Base-by-base conservation (phyloP, 768 basidiomycete genomes). In the Porphyrellus cyaneotinctus region DNA sequence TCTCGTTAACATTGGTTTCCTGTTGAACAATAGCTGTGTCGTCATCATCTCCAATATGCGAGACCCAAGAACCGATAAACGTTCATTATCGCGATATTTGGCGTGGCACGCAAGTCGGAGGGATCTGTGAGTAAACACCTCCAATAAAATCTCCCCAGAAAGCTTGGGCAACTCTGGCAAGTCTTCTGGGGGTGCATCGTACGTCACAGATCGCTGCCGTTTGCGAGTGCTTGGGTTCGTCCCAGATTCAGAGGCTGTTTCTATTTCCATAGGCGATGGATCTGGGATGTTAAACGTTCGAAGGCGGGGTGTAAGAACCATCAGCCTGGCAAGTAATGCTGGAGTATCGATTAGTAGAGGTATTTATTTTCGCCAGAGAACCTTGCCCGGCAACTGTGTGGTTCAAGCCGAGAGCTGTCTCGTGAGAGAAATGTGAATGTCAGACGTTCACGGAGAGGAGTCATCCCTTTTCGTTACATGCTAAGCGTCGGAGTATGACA, bases 51-150 rank as follows among this genome's bases (percentile, higher is more conserved):
- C 74, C 48, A 86, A 68, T 33, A 75, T 75, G 43, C 70, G 54
- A 51, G 70, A 67, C 30, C 85, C 85, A 36, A 86, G 72, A 33
- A 72, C 68, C 32, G 77, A 68, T 52, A 87, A 66, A 48, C 83
- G 70, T 64, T 82, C 82, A 57, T 82, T 83, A 64, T 85, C 82
- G 56, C 70, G 71, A 62, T 75, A 78, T 73, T 73, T 55, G 62
- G 71, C 58, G 37, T 67, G 68, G 58, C 70, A 56, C 59, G 68
- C 62, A 65, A 70, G 75, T 46, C 80, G 75, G 45, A 89, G 73
- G 18, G 85, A 85, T 59, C 69, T 76, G 64, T 90, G 87, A 13
- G 85, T 87, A 60, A 79, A 88, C 47, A 87, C 82, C 58, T 85
- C 79, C 47, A 89, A 77, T 58, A 83, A 71, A 33, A 81, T 70